phyloP scores from a whole-genome alignment of 2,329 filamentous ascomycete species.

The Arthrobotrys sinensis region DNA sequence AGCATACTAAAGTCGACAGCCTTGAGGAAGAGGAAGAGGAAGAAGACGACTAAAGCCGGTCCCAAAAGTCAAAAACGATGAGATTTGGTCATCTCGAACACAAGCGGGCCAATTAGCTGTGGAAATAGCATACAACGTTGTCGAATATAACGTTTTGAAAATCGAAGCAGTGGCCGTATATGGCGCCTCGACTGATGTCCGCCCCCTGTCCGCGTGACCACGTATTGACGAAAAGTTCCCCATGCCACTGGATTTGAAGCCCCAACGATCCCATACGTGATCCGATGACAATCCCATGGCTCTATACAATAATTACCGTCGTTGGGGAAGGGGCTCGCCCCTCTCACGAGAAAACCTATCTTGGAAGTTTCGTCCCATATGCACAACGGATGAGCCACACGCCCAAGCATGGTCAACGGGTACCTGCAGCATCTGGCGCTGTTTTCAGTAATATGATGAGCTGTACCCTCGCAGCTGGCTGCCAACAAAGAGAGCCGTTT shows the following conservation, averaged over 20 bases:
- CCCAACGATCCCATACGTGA: neutral
- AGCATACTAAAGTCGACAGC: constrained; percentile 58
- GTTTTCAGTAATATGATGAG: constrained; percentile 52
- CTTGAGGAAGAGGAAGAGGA: constrained; percentile 60
- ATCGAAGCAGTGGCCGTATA: too few relatives aligned
- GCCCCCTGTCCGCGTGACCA: constrained; percentile 6
- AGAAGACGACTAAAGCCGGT: constrained; percentile 44
- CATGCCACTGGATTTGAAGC: neutral
- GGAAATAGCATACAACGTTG: too few relatives aligned
- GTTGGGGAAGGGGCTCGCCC: neutral
- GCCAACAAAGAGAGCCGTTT: constrained; percentile 55
- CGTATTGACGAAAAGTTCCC: neutral
- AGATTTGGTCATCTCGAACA: too few relatives aligned
- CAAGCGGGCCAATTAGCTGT: too few relatives aligned
- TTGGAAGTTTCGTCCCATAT: neutral
- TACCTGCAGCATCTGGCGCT: constrained; percentile 52
- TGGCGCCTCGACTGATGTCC: too few relatives aligned
- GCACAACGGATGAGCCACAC: constrained; percentile 19
- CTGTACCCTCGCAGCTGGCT: constrained; percentile 44
- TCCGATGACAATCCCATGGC: neutral
- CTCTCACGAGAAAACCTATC: neutral
- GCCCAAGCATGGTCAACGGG: constrained; percentile 34
- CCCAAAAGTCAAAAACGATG: too few relatives aligned
- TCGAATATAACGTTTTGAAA: too few relatives aligned
- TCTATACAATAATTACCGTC: neutral